phyloP scores from a whole-genome alignment of 352 stramenopile species.

The Globisporangium uncinulatum region DNA sequence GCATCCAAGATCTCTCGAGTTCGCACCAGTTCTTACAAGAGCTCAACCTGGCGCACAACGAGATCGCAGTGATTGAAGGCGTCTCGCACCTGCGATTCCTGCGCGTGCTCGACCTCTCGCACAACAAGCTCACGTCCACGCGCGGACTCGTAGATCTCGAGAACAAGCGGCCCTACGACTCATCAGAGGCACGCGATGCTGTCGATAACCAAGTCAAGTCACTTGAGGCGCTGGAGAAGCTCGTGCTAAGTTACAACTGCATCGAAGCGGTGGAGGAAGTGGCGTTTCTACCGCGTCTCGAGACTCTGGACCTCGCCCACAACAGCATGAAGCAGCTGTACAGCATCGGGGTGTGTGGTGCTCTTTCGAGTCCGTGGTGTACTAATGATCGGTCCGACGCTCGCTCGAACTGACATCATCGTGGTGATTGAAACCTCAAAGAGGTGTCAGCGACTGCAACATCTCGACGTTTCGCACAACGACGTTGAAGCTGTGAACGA shows the following conservation, averaged over 20 bases:
- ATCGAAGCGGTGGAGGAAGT: constrained; percentile 42
- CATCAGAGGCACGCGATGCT: background rate
- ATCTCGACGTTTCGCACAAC: constrained; percentile 50
- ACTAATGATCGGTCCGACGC: background rate
- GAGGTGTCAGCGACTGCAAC: constrained; percentile 47
- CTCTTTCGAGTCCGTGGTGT: background rate
- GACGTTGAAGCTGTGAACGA: constrained; percentile 49
- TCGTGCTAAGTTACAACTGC: constrained; percentile 55
- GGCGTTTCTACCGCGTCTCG: constrained; percentile 36
- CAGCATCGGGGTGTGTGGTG: constrained; percentile 33
- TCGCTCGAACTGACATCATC: background rate
- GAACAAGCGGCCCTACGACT: background rate
- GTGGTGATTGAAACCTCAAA: constrained; percentile 10
- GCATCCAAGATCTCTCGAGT: constrained; percentile 39
- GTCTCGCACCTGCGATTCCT: constrained; percentile 53
- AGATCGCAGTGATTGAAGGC: constrained; percentile 42
- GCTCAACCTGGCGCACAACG: constrained; percentile 54
- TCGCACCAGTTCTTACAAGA: constrained; percentile 65
- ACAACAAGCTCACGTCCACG: constrained; percentile 51
- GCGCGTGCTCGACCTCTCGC: constrained; percentile 58
- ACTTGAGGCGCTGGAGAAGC: constrained; percentile 40
- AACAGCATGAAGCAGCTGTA: constrained; percentile 41
- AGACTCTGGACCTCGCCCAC: constrained; percentile 44
- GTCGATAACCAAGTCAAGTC: background rate
- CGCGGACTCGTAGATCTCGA: constrained; percentile 22